Conservation (phyloP, 2,329 filamentous ascomycete species). For the Aureobasidium uvarum region DNA sequence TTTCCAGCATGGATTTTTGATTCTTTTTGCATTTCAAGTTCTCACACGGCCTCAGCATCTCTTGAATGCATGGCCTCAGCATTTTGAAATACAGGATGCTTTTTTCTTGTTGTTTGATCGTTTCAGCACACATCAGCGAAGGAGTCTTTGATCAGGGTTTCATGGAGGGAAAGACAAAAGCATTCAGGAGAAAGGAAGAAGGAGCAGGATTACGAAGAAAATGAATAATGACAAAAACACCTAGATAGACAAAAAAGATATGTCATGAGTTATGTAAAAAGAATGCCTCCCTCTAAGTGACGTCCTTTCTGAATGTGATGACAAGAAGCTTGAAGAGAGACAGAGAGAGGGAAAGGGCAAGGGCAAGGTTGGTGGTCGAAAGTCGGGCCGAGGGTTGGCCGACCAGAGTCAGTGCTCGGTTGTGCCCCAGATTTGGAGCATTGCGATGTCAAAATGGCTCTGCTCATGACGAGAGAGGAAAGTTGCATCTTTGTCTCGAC, state of each 20-base stretch:
- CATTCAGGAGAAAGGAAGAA: slow-evolving; percentile 1
- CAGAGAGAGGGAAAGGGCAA: background rate
- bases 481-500: background rate
- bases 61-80: background rate
- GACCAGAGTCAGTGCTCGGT: background rate
- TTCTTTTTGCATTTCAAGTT: background rate
- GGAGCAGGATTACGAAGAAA: background rate
- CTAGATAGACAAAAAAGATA: slow-evolving; percentile 11
- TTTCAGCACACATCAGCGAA: background rate
- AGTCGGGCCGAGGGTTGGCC: slow-evolving; percentile 10
- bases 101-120: background rate
- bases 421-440: slow-evolving; percentile 11
- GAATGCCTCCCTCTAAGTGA: background rate
- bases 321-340: background rate
- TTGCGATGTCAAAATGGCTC: slow-evolving; percentile 18
- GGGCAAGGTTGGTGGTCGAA: background rate
- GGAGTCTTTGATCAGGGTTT: background rate
- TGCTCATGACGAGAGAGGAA: slow-evolving; percentile 17
- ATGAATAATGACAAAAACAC: slow-evolving; percentile 14
- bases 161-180: background rate
- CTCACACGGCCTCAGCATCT: background rate
- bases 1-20: background rate
- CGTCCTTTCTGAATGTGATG: background rate
- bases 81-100: background rate
- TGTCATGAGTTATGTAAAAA: slow-evolving; percentile 6